Base-by-base conservation (phyloP, 805 yeast species). In the Sporopachydermia quercuum region DNA sequence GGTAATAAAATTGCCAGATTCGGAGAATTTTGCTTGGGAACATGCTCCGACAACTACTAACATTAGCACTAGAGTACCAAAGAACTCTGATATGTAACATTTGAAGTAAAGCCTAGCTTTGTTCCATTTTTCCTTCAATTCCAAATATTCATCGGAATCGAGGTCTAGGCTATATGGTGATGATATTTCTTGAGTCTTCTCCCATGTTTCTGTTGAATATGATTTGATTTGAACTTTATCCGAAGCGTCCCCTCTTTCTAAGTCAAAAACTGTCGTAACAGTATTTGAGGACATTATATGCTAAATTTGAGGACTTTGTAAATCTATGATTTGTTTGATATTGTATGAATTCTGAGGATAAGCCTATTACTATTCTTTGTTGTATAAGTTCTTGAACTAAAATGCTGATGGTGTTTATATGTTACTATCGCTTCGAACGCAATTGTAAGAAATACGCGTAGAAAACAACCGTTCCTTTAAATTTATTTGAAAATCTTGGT, bases 31-130 rank as follows among this genome's bases (percentile, higher is more conserved):
- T 18, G 51, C 57, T 53, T 71, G 77, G 34, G 70, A 66, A 37
- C 61, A 64, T 27, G 64, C 67, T 35, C 73, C 71, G 43, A 61
- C 65, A 46, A 76, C 77, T 35, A 64, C 57, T 41, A 63, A 43
- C 15, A 69, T 58, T 49, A 71, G 48, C 3, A 68, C 52, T 53
- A 68, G 47, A 3, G 71, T 65, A 15, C 76, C 77, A 38, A 70
- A 49, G 47, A 68, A 69, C 52, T 71, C 77, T 15, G 76, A 23
- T 8, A 23, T 8, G n/a, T 23, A 23, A n/a, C 30, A 23, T 23
- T 23, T 23, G 30, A 23, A 23, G 30, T 23, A 23, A 8, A n/a
- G 8, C 13, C 30, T 8, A 23, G 30, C 30, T 8, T 8, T 8
- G n/a, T 23, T 23, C 30, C 30, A 23, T 23, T 23, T 23, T 23